phyloP scores from a whole-genome alignment of 2,329 filamentous ascomycete species.

The Clarireedia hainanense region DNA sequence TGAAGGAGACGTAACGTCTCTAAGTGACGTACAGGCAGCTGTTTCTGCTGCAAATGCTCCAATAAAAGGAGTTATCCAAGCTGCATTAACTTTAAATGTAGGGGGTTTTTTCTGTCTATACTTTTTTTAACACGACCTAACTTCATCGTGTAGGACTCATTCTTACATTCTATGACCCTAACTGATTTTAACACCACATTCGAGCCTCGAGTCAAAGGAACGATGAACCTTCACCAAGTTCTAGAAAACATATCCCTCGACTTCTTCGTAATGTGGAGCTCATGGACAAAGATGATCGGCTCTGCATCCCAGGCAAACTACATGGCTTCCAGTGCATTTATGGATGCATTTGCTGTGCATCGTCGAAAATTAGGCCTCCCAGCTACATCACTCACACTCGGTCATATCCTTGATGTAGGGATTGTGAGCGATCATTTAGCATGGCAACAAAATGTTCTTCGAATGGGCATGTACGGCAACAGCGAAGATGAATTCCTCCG shows the following conservation, averaged over 20 bases:
- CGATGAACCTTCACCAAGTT: conserved; percentile 10
- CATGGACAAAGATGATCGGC: conserved; percentile 25
- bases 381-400: conserved; percentile 21
- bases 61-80: conserved; percentile 13
- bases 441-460: neutral
- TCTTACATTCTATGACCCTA: conserved; percentile 2
- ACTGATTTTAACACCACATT: conserved; percentile 8
- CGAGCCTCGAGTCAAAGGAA: conserved; percentile 28
- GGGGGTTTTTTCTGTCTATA: neutral
- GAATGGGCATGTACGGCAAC: conserved; percentile 11
- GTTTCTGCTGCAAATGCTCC: conserved; percentile 25
- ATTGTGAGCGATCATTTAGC: conserved; percentile 26
- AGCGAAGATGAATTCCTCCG: conserved; percentile 10
- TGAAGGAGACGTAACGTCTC: conserved; percentile 2
- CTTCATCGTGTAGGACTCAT: conserved; percentile 19
- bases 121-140: neutral
- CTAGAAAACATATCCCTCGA: conserved; percentile 21
- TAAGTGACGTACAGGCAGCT: neutral
- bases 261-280: conserved; percentile 31
- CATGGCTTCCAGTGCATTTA: conserved; percentile 31
- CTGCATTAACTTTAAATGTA: neutral
- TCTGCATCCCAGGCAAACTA: conserved; percentile 31
- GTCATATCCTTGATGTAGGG: conserved; percentile 31
- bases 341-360: conserved; percentile 29
- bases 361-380: conserved; percentile 22